These are phyloP conservation scores for Scorias spongiosa DNA, from an alignment of 2,329 filamentous ascomycete species.

Conservation along the genomic window DNA sequence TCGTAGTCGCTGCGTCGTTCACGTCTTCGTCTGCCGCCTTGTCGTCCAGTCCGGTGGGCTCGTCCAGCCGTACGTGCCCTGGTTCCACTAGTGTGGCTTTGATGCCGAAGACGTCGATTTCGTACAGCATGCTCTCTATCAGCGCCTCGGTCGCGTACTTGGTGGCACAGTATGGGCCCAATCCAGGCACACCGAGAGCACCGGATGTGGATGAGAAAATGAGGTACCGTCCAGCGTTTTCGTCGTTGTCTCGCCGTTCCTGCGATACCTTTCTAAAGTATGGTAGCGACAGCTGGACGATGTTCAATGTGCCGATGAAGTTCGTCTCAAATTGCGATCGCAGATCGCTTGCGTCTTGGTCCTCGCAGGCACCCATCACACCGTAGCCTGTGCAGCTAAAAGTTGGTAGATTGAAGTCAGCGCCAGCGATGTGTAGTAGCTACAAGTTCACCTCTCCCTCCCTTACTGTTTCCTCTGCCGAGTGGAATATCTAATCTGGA, in stretches of 20 bases:
- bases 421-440: not conserved
- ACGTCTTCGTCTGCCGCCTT: slow-evolving; percentile 8
- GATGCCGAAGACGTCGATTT: slow-evolving; percentile 81
- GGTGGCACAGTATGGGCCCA: slow-evolving; percentile 89
- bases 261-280: slow-evolving; percentile 62
- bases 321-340: slow-evolving; percentile 96
- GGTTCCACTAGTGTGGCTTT: slow-evolving; percentile 89
- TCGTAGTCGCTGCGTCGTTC: not conserved
- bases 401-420: slow-evolving; percentile 1
- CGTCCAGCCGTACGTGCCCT: slow-evolving; percentile 74
- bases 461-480: not conserved
- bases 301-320: slow-evolving; percentile 88
- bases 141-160: slow-evolving; percentile 95
- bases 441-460: not conserved
- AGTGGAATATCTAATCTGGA: not conserved
- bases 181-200: slow-evolving; percentile 78
- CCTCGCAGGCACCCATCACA: slow-evolving; percentile 88
- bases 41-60: slow-evolving; percentile 34
- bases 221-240: slow-evolving; percentile 56
- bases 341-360: slow-evolving; percentile 89
- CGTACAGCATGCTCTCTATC: slow-evolving; percentile 93
- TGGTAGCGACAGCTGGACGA: slow-evolving; percentile 75
- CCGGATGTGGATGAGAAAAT: slow-evolving; percentile 91
- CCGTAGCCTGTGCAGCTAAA: slow-evolving; percentile 71
- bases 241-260: slow-evolving; percentile 8